Evolutionary conservation across 129 eudicot species (phyloP), one percentile per base, ranked within the genome.

Genomic region (Ambrosia trifida): DNA sequence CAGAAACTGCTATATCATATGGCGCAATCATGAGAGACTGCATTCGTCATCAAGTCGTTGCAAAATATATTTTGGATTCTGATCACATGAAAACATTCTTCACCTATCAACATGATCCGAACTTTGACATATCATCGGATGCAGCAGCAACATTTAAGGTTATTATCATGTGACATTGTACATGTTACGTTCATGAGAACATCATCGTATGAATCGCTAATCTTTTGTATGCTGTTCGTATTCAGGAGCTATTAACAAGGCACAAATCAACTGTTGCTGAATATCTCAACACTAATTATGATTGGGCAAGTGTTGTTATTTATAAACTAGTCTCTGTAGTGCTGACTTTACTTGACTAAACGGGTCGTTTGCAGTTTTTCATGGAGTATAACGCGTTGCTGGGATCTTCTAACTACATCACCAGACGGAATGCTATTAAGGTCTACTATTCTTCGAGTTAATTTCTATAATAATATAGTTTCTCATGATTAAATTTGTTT

Each of bases 1-100:
- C 84, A 63, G 89, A 86, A 31, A 70, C 85, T 63, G 93, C 94
- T 51, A 79, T 91, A 72, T 89, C 88, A 14, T 91, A 76, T 79
- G 97, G 97, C 64, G 81, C 90, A 51, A 91, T 91, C 83, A 67
- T 91, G 81, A 91, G 91, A 73, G 97, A 91, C 67, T 91, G 96
- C 69, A 81, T 85, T 61, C 84, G 97, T 16, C 97, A 91, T 81
- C 97, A 91, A 70, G 82, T 81, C 60, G 90, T 83, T 60, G 96
- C 97, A 54, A 86, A 79, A 70, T 89, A 89, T 80, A 81, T 92
- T 6, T 80, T 92, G 79, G 95, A 86, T 59, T 89, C 96, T n/a
- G 87, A 85, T 80, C 95, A 92, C 62, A 75, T 89, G 91, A 85
- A 81, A 79, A 83, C 82, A 74, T 92, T 92, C 82, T 92, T 92